These are phyloP conservation scores for Fusarium brevicatenulatum DNA, from an alignment of 2,329 filamentous ascomycete genomes.

Conservation along the genomic window DNA sequence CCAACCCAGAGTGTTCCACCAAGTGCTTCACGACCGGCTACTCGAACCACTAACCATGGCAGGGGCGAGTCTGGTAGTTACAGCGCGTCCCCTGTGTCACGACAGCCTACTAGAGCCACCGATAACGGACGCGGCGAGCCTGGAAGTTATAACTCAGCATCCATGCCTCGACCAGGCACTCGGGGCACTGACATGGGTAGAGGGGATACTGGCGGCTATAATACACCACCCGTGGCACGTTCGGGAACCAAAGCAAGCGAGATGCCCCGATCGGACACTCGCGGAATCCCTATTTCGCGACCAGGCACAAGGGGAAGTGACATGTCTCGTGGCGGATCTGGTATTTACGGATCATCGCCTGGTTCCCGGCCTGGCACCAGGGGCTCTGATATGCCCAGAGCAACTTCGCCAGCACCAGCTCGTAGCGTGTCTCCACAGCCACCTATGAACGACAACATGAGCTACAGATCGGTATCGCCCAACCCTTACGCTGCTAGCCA, in stretches of 20 bases:
- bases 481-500: conserved; percentile 66
- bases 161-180: conserved; percentile 40
- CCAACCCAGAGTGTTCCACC: conserved; percentile 28
- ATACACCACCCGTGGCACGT: conserved; percentile 34
- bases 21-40: conserved; percentile 24
- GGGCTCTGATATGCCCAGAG: conserved; percentile 66
- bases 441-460: conserved; percentile 56
- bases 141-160: conserved; percentile 37
- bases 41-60: conserved; percentile 22
- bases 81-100: conserved; percentile 55
- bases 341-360: conserved; percentile 48
- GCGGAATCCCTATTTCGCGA: conserved; percentile 56
- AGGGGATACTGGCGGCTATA: conserved; percentile 45
- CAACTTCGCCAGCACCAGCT: conserved; percentile 74
- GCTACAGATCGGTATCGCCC: conserved; percentile 66
- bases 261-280: conserved; percentile 34
- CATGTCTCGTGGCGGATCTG: conserved; percentile 44
- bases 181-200: conserved; percentile 37
- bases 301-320: conserved; percentile 50
- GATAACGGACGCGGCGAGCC: conserved; percentile 44
- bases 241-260: conserved; percentile 41
- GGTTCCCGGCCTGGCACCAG: conserved; percentile 68
- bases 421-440: conserved; percentile 73
- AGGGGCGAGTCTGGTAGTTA: conserved; percentile 37
- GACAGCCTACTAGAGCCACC: conserved; percentile 29